Evolutionary conservation across 2,329 filamentous ascomycete genomes (phyloP).

Genomic region (Ophiostoma perfectum): DNA sequence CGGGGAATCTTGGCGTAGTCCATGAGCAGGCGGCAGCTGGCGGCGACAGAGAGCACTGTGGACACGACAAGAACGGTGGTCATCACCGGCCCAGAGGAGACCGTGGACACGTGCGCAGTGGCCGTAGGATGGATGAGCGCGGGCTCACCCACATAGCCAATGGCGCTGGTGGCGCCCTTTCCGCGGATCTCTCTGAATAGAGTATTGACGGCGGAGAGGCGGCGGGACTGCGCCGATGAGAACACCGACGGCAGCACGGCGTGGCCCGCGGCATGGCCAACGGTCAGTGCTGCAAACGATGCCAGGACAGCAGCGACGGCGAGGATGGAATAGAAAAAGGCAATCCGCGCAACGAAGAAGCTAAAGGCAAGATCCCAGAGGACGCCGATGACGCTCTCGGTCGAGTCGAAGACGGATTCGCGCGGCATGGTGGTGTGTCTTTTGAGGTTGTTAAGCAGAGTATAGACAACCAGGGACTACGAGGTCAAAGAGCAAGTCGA

Average conservation of each 20-base stretch:
- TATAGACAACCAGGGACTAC: neutral
- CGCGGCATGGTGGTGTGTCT: slow-evolving; percentile 15
- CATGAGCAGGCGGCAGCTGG: slow-evolving; percentile 30
- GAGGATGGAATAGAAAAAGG: slow-evolving; percentile 23
- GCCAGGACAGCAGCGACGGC: slow-evolving; percentile 34
- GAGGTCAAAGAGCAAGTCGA: too few species aligned
- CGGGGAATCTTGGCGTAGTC: slow-evolving; percentile 31
- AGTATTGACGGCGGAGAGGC: neutral
- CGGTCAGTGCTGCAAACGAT: slow-evolving; percentile 20
- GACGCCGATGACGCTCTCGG: slow-evolving; percentile 35
- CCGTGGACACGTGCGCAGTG: slow-evolving; percentile 2
- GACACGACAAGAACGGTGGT: neutral
- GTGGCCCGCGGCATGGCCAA: slow-evolving; percentile 19
- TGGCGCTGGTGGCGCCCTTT: neutral
- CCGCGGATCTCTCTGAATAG: slow-evolving; percentile 12
- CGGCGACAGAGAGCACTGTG: slow-evolving; percentile 15
- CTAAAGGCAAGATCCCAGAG: slow-evolving; percentile 37
- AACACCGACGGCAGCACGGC: slow-evolving; percentile 13
- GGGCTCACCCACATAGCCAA: slow-evolving; percentile 1
- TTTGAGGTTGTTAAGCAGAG: neutral
- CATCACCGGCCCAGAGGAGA: neutral
- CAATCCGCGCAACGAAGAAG: slow-evolving; percentile 30
- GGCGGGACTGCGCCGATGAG: slow-evolving; percentile 5
- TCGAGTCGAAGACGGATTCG: slow-evolving; percentile 31
- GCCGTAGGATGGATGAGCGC: slow-evolving; percentile 4